Evolutionary conservation across 768 basidiomycete genomes (phyloP), one percentile per base, ranked within the genome.

Genomic region (Boletus pseudopeckii): DNA sequence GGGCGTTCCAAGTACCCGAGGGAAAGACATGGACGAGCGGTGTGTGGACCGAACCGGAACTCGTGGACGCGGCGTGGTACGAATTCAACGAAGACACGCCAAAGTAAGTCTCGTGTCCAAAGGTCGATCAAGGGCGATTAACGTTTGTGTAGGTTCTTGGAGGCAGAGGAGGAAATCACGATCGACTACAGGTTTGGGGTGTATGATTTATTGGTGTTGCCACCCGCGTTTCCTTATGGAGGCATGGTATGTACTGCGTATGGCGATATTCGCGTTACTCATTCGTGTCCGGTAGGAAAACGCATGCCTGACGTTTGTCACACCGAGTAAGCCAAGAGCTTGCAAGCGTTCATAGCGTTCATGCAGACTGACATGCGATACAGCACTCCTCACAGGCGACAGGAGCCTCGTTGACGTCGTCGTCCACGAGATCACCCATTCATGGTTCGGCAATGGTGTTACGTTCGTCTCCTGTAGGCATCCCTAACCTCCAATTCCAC

Each of bases 371-470:
- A 24, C 24, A 24, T 24, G 24, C 24, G 24, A 4, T 24, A 24
- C 24, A 24, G 24, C 24, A 24, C 24, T 24, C 24, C 73, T 98
- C 28, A 83, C 92, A 3, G 92, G 92, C 0, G 95, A 98, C 69
- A 81, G 91, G 32, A 80, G 83, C 10, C 77, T 93, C 24, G 92
- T 93, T 14, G 92, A 95, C 64, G 90, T 96, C n/a, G 85, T 92
- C 15, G 88, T 92, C 0, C 89, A 95, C 73, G 92, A 92, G 68
- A 72, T 87, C 39, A 84, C 86, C 0, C 89, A 97, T 65, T 89
- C 87, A 5, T 96, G 86, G 84, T 94, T 92, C 58, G 92, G 91
- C 11, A 93, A 94, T 64, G 88, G 88, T n/a, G 81, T 91, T 55
- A 90, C 88, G 87, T 80, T 59, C 57, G 75, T 64, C 8, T 24